Conservation (phyloP, 1,139 yeast genomes). For the Kluyveromyces marxianus region DNA sequence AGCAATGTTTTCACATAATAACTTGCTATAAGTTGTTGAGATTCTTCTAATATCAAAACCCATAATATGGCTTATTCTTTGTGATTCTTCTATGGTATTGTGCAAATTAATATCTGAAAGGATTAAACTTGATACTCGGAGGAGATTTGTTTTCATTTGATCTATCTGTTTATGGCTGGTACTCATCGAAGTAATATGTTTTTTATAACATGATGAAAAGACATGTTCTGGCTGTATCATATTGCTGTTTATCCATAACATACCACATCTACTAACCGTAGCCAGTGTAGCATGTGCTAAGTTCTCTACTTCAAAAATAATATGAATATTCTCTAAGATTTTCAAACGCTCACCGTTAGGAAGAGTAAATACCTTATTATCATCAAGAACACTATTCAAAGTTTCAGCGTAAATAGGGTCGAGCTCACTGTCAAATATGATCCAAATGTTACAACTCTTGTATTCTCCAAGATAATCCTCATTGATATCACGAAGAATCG, state of each 20-base stretch:
- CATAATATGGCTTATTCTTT: slow-evolving; percentile 46
- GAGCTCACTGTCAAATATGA: slow-evolving; percentile 86
- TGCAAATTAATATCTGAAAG: neutral
- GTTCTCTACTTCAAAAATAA: slow-evolving; percentile 72
- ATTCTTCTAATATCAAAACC: slow-evolving; percentile 36
- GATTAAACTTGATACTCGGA: neutral
- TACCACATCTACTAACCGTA: slow-evolving; percentile 88
- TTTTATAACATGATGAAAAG: neutral
- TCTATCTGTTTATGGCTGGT: neutral
- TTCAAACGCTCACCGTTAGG: slow-evolving; percentile 84
- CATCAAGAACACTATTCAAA: slow-evolving; percentile 85
- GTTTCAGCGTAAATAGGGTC: slow-evolving; percentile 96
- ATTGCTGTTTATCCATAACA: slow-evolving; percentile 59
- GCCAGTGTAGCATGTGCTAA: slow-evolving; percentile 76
- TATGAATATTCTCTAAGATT: slow-evolving; percentile 54
- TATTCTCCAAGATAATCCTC: slow-evolving; percentile 56
- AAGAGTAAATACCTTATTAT: slow-evolving; percentile 69
- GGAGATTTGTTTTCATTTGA: neutral
- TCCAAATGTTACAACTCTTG: slow-evolving; percentile 53
- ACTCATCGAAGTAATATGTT: neutral
- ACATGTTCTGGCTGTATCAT: slow-evolving; percentile 18
- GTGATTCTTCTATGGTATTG: neutral
- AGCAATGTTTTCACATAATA: slow-evolving; percentile 14
- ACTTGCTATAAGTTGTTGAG: slow-evolving; percentile 33
- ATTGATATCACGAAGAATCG: slow-evolving; percentile 52